Percentiles rank a stretch among this genome's conserved stretches.
Conservation (phyloP, 768 basidiomycete genomes). For the Hygrophorus russula region DNA sequence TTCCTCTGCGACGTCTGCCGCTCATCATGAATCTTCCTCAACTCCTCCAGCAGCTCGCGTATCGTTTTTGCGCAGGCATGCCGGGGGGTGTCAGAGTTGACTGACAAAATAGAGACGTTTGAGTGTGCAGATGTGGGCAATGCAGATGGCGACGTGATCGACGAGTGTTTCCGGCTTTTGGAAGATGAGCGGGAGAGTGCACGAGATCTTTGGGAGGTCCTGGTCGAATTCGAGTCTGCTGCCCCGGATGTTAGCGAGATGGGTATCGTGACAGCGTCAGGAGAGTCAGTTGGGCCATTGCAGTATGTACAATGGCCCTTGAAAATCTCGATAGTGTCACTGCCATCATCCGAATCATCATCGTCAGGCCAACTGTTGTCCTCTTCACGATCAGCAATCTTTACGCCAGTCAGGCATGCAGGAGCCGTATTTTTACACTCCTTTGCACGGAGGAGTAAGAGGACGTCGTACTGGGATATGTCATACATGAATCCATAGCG, state of each 20-base stretch:
- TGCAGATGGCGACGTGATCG: constrained; percentile 19
- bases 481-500: constrained; percentile 90
- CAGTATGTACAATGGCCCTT: constrained; percentile 25
- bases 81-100: constrained; percentile 51
- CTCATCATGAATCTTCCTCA: constrained; percentile 76
- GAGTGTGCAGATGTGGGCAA: constrained; percentile 13
- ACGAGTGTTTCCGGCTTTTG: constrained; percentile 36
- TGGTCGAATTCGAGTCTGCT: constrained; percentile 6
- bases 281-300: constrained; percentile 21
- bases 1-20: constrained; percentile 56
- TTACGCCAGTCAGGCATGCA: constrained; percentile 78
- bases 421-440: constrained; percentile 70
- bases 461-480: constrained; percentile 67
- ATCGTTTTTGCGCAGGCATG: constrained; percentile 73
- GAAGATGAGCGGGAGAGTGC: constrained; percentile 38
- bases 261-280: constrained; percentile 9
- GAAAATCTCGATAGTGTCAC: constrained; percentile 32
- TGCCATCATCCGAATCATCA: constrained; percentile 28
- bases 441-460: constrained; percentile 61
- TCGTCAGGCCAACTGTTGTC: constrained; percentile 70
- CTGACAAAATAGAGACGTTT: constrained; percentile 44
- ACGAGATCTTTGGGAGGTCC: background rate
- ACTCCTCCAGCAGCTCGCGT: constrained; percentile 56
- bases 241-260: constrained; percentile 4
- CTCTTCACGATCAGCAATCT: constrained; percentile 76